A percentile compares a stretch with the other conserved stretches of the same genome.
phyloP scores from a whole-genome alignment of 805 yeast genomes.

The Pachysolen tannophilus region DNA sequence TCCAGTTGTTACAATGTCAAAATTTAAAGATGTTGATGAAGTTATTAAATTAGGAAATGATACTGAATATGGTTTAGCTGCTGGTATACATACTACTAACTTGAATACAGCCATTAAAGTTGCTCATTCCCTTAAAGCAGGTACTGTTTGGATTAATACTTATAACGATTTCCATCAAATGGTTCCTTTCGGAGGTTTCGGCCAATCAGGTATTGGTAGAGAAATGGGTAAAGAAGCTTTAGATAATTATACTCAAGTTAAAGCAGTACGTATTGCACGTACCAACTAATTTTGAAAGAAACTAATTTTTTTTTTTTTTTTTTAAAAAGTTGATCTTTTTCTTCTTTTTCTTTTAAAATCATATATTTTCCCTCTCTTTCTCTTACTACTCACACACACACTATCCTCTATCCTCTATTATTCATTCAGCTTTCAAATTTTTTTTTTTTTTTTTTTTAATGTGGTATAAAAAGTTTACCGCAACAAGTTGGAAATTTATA shows the following conservation, averaged over 20 bases:
- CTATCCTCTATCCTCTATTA: too few species aligned
- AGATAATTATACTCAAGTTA: conserved; percentile 56
- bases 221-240: conserved; percentile 66
- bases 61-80: conserved; percentile 78
- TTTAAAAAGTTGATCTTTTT: too few species aligned
- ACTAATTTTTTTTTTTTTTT: too few species aligned
- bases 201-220: conserved; percentile 63
- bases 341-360: too few species aligned
- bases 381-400: too few species aligned
- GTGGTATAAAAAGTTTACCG: too few species aligned
- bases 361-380: too few species aligned
- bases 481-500: too few species aligned
- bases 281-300: too few species aligned
- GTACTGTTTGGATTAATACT: conserved; percentile 77
- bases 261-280: conserved; percentile 49
- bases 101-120: conserved; percentile 59
- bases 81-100: conserved; percentile 75
- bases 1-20: conserved; percentile 73
- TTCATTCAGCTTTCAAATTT: too few species aligned
- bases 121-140: conserved; percentile 62
- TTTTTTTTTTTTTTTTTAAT: too few species aligned
- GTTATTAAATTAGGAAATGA: conserved; percentile 69
- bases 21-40: conserved; percentile 68
- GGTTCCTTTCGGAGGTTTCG: conserved; percentile 69
- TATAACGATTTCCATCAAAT: conserved; percentile 59